Base-by-base conservation (phyloP, 2,329 filamentous ascomycete genomes). In the Graphilbum ipis-grandicollis region DNA sequence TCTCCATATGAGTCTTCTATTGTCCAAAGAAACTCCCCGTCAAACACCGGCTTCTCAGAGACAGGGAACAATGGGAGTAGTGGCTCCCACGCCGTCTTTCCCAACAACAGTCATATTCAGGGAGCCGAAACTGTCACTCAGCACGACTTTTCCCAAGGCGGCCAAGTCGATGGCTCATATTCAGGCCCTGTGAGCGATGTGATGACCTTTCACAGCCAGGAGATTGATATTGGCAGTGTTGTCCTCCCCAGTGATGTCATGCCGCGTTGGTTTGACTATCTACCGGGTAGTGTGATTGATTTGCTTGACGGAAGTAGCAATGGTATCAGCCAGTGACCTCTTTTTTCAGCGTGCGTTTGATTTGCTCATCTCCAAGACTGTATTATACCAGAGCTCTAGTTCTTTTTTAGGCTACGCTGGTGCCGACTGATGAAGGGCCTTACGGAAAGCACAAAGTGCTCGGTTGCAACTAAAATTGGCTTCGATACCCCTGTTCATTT, bases 131-230 rank as follows among this genome's bases (percentile, higher is more conserved):
- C n/a, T n/a, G n/a, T 8, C 17, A 14, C 13, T 29, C 44, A 48
- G 5, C 38, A 44, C 1, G 50, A 48, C 28, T 52, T 54, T 44
- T 32, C 44, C 0, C 50, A 51, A 25, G 45, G 43, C 26, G 48
- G 48, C 9, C 31, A 52, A 8, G 42, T 41, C 13, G 48, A 47
- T 41, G 51, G 35, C 17, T 47, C 40, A 19, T 50, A 52, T 33
- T 40, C 45, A 10, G 47, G 45, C 9, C 44, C 45, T 1, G 43
- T 51, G 37, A 56, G 60, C 42, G 58, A 66, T 33, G 56, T 58
- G 43, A 77, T 85, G 56, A 75, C 79, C 42, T 81, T 86, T 44
- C 74, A 83, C 50, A 78, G 72, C 41, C 79, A 82, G 43, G 79
- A 86, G 44, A 72, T 88, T 25, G 79, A 86, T 44, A 78, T 86